phyloP scores from a whole-genome alignment of 2,329 filamentous ascomycete genomes.

The Metarhizium album region DNA sequence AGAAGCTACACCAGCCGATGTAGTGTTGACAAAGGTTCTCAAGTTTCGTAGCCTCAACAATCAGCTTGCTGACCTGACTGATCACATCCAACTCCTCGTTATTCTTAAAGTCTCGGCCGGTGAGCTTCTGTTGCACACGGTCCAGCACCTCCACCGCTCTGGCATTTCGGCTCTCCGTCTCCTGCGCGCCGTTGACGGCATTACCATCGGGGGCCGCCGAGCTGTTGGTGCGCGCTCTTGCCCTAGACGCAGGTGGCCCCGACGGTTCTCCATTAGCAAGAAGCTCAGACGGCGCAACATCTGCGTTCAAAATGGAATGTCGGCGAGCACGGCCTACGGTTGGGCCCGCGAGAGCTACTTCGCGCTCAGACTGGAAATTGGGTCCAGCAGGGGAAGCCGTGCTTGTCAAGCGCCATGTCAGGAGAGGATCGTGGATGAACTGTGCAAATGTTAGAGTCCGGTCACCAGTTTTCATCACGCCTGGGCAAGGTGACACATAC shows the following conservation, averaged over 20 bases:
- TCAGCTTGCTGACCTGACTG: constrained; percentile 85
- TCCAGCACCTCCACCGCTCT: constrained; percentile 84
- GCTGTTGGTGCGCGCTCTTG: constrained; percentile 50
- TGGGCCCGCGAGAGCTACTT: constrained; percentile 38
- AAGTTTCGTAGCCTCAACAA: constrained; percentile 89
- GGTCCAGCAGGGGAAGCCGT: constrained; percentile 53
- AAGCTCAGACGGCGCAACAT: constrained; percentile 48
- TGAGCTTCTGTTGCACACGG: constrained; percentile 90
- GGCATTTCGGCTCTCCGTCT: constrained; percentile 81
- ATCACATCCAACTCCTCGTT: constrained; percentile 75
- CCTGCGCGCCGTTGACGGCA: constrained; percentile 28
- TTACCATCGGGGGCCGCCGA: constrained; percentile 29
- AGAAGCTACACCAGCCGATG: constrained; percentile 98
- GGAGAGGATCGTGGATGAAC: constrained; percentile 99
- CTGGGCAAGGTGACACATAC: constrained; percentile 48
- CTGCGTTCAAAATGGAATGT: constrained; percentile 57
- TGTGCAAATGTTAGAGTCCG: constrained; percentile 22
- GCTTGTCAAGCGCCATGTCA: constrained; percentile 83
- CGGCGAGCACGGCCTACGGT: constrained; percentile 45
- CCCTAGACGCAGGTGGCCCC: constrained; percentile 36
- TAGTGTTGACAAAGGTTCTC: constrained; percentile 99
- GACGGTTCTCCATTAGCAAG: constrained; percentile 35
- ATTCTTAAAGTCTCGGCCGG: constrained; percentile 82
- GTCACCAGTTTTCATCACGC: neutral
- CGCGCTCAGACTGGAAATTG: constrained; percentile 53